Base-by-base conservation (phyloP, 768 basidiomycete species). In the Podaxis mareebaensis region DNA sequence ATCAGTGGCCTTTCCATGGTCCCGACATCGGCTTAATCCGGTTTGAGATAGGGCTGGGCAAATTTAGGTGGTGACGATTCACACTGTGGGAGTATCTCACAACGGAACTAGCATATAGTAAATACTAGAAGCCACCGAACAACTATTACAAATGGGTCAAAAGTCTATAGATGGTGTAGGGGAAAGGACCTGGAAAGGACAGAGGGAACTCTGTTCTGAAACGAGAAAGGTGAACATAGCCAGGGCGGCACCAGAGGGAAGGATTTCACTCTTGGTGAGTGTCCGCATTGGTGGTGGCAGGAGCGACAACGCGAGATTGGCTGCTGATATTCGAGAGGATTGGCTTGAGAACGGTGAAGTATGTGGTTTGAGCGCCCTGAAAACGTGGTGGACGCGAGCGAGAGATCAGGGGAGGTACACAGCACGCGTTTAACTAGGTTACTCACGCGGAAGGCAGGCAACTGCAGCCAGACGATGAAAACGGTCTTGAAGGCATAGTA, bases 401-500 rank as follows among this genome's bases (percentile, higher is more conserved):
- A 69, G 61, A 60, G 59, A 66, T 63, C 66, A 58, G 59, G 70
- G 67, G 40, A 61, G 65, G 48, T 64, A 63, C 44, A 58, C 36
- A 8, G 22, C 54, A 22, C 38, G 44, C 65, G 22, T 42, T 53
- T 53, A 60, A 42, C 61, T 70, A 44, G 59, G 60, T 51, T 44
- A 87, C 92, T 74, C 78, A 93, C 92, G 73, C 89, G 89, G 81
- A 91, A 87, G 42, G 83, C 86, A 46, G 92, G 90, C 61, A 94
- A 87, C 80, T 95, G 92, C 72, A 96, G 87, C 92, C 93, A 98
- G 70, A 96, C 75, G 74, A 95, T 89, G 82, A 95, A 93, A 63
- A 88, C 63, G 56, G 90, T 92, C 90, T 97, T 98, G 84, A 94
- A 85, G 51, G 91, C 88, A 73, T 89, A 97, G 76, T 96, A 98